Conservation (phyloP, 331 rosid species). For the Rhamnella rubrinervis region DNA sequence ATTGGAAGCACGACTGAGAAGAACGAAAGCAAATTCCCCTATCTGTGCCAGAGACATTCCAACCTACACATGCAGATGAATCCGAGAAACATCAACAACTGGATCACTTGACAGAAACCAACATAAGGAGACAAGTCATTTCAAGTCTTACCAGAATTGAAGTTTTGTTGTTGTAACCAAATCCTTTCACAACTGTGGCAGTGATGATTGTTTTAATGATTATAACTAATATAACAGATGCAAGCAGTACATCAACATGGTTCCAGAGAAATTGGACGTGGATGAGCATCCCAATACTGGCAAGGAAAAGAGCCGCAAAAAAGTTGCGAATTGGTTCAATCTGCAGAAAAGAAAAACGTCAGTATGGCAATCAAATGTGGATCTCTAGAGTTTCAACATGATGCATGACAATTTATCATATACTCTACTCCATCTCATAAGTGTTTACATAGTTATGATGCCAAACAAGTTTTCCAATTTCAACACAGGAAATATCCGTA, state of each 20-base stretch:
- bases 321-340: slow-evolving; percentile 56
- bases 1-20: slow-evolving; percentile 59
- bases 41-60: slow-evolving; percentile 58
- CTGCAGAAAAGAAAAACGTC: slow-evolving; percentile 29
- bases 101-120: not conserved
- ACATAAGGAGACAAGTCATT: not conserved
- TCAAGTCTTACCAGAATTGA: slow-evolving; percentile 41
- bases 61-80: slow-evolving; percentile 32
- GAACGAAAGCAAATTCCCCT: slow-evolving; percentile 59
- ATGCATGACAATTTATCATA: not conserved
- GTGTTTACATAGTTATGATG: not conserved
- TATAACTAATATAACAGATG: slow-evolving; percentile 49
- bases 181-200: slow-evolving; percentile 54
- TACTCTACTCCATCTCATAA: not conserved
- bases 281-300: slow-evolving; percentile 61
- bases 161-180: slow-evolving; percentile 58
- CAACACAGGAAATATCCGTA: too few relatives aligned
- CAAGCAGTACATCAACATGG: slow-evolving; percentile 54
- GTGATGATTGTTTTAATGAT: slow-evolving; percentile 43
- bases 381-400: not conserved
- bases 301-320: slow-evolving; percentile 60
- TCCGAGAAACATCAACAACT: slow-evolving; percentile 4
- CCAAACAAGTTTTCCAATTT: too few relatives aligned
- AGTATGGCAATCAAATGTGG: not conserved
- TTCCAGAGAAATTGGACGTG: slow-evolving; percentile 61